Conservation (phyloP, 2,329 filamentous ascomycete genomes). For the Trichoderma endophyticum region DNA sequence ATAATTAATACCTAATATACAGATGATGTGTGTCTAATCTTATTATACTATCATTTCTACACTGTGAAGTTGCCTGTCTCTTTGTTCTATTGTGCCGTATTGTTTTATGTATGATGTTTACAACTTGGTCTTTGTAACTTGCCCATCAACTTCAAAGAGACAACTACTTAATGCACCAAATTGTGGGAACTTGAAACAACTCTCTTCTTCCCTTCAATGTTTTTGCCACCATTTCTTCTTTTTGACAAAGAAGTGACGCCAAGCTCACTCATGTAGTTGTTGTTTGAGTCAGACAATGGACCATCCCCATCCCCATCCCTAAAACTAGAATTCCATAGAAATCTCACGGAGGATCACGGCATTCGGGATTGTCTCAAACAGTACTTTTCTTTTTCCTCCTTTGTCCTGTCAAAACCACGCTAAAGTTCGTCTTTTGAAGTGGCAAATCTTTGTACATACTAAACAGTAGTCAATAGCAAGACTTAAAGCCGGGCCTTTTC, state of each 20-base stretch:
- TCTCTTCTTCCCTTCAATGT: neutral
- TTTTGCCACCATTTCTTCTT: neutral
- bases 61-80: neutral
- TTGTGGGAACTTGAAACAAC: neutral
- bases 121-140: neutral
- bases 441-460: neutral
- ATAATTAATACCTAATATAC: slow-evolving; percentile 46
- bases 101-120: neutral
- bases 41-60: slow-evolving; percentile 1
- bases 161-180: neutral
- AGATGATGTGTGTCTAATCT: slow-evolving; percentile 35
- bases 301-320: neutral
- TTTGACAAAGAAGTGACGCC: neutral
- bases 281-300: neutral
- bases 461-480: neutral
- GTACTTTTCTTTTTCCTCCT: neutral
- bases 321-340: neutral
- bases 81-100: neutral
- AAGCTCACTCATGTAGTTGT: neutral
- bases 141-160: neutral
- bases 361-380: neutral
- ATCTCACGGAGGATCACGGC: neutral
- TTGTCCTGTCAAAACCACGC: neutral
- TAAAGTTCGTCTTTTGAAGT: neutral
- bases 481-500: neutral